A percentile compares a stretch with the other conserved stretches of the same genome.
phyloP scores from a whole-genome alignment of 192 early-diverging fungal genomes.

The Hyaloraphidium curvatum region DNA sequence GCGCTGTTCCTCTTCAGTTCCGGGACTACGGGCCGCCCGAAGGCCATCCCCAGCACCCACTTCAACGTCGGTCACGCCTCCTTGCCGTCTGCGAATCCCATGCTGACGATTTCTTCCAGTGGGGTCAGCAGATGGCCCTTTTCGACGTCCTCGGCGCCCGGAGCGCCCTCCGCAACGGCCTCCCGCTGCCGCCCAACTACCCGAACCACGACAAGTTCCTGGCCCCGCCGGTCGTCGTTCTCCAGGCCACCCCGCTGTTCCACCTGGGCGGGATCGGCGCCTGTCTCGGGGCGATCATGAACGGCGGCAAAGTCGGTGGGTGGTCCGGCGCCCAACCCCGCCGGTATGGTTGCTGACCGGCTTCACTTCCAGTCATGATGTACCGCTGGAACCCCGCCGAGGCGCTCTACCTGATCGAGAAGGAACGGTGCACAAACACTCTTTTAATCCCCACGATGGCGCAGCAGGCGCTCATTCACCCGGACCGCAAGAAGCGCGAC shows the following conservation, averaged over 20 bases:
- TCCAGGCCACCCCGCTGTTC: not conserved
- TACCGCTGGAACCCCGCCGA: not conserved
- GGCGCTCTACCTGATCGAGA: not conserved
- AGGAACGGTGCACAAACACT: not conserved
- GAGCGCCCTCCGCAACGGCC: not conserved
- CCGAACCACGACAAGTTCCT: not conserved
- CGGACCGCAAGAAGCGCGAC: not conserved
- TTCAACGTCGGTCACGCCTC: too few relatives aligned
- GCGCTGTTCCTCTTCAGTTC: not conserved
- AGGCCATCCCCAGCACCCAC: not conserved
- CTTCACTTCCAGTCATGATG: too few relatives aligned
- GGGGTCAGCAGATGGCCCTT: not conserved
- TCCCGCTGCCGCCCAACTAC: not conserved
- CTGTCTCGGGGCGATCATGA: not conserved
- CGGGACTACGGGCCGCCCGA: not conserved
- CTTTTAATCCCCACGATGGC: not conserved
- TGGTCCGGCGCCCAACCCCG: too few relatives aligned
- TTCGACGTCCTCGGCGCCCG: not conserved
- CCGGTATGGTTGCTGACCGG: too few relatives aligned
- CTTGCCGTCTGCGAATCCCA: too few relatives aligned
- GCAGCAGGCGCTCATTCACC: not conserved
- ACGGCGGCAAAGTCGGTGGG: not conserved
- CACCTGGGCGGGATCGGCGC: not conserved
- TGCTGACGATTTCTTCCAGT: too few relatives aligned
- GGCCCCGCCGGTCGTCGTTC: not conserved